Percentiles rank a stretch among this genome's conserved stretches.
Conservation (phyloP, 140 eudicot genomes). For the Cichorium intybus region DNA sequence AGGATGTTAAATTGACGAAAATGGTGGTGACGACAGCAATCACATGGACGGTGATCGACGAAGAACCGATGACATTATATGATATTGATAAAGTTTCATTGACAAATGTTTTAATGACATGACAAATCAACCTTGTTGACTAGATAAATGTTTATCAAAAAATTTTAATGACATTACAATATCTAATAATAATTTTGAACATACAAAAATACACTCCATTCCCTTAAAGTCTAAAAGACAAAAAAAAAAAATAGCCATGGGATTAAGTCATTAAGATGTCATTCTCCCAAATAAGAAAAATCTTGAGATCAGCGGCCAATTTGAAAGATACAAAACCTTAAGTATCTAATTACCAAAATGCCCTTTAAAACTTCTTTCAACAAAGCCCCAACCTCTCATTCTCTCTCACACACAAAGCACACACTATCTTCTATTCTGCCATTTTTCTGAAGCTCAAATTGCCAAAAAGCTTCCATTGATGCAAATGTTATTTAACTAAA, state of each 20-base stretch:
- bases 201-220: no score
- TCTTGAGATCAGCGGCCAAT: not conserved
- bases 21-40: conserved; percentile 37
- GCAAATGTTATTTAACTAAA: conserved; percentile 18
- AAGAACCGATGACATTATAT: conserved; percentile 41
- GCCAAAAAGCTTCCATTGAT: conserved; percentile 16
- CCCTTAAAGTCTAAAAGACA: no score
- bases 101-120: no score
- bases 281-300: no score
- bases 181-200: no score
- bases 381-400: conserved; percentile 25
- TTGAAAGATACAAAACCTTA: not conserved
- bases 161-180: no score
- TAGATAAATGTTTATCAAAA: no score
- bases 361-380: conserved; percentile 7
- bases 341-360: not conserved
- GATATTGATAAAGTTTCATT: conserved; percentile 40
- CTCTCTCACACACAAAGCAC: conserved; percentile 21
- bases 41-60: conserved; percentile 36
- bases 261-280: no score
- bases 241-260: no score
- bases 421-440: conserved; percentile 5
- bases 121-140: no score
- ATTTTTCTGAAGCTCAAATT: conserved; percentile 11
- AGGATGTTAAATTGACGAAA: conserved; percentile 42